Evolutionary conservation across 78 protist genomes (phyloP).

Genomic region (Dictyostelium discoideum): dicty_2.7 NC_007091.3:652501-653000

Average conservation of each 20-base stretch:
- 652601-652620: constrained; percentile 42
- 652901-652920: constrained; percentile 31
- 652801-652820: neutral
- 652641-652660: constrained; percentile 67
- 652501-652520: constrained; percentile 56
- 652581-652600: constrained; percentile 7
- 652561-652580: constrained; percentile 67
- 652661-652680: constrained; percentile 58
- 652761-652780: constrained; percentile 14
- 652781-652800: constrained; percentile 38
- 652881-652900: constrained; percentile 6
- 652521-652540: constrained; percentile 64
- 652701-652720: constrained; percentile 32
- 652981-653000: constrained; percentile 49
- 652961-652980: constrained; percentile 42
- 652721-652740: constrained; percentile 69
- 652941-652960: constrained; percentile 64
- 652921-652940: constrained; percentile 9
- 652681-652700: constrained; percentile 43
- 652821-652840: constrained; percentile 18
- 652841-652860: constrained; percentile 29
- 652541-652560: constrained; percentile 58
- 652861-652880: constrained; percentile 27
- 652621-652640: constrained; percentile 51
- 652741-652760: constrained; percentile 31